Evolutionary conservation across 306 rosid species (phyloP).

Genomic region (Pyrus communis): DNA sequence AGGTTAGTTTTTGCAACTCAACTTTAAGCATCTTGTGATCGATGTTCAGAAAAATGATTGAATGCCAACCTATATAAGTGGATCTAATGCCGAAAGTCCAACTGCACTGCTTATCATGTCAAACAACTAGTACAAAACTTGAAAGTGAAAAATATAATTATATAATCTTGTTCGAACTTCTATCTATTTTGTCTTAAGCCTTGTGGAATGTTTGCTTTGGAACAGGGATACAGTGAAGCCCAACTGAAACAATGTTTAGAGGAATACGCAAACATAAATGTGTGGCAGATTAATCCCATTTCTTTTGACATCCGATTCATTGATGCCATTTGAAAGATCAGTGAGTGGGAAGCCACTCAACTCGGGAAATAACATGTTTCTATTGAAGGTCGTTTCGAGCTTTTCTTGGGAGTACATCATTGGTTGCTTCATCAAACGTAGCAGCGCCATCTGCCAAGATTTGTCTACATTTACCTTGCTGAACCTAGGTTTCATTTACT

Average conservation of each 20-base stretch:
- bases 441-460: too few relatives aligned
- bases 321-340: slow-evolving; percentile 35
- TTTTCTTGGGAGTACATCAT: too few relatives aligned
- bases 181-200: not conserved
- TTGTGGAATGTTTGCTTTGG: slow-evolving; percentile 2
- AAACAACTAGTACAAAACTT: not conserved
- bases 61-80: not conserved
- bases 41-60: not conserved
- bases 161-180: not conserved
- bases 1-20: slow-evolving; percentile 39
- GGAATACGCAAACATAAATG: slow-evolving; percentile 95
- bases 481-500: too few relatives aligned
- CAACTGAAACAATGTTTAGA: slow-evolving; percentile 90
- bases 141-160: not conserved
- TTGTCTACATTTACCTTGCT: too few relatives aligned
- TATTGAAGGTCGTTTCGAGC: too few relatives aligned
- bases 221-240: slow-evolving; percentile 97
- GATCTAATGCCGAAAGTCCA: not conserved
- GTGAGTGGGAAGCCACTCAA: not conserved
- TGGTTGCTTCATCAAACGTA: too few relatives aligned
- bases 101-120: not conserved
- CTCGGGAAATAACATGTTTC: not conserved
- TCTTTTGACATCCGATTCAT: slow-evolving; percentile 88
- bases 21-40: not conserved
- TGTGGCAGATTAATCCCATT: slow-evolving; percentile 95